These are phyloP conservation scores for Candida pseudoviswanathii DNA, from an alignment of 1,139 yeast species.

Conservation along the genomic window DNA sequence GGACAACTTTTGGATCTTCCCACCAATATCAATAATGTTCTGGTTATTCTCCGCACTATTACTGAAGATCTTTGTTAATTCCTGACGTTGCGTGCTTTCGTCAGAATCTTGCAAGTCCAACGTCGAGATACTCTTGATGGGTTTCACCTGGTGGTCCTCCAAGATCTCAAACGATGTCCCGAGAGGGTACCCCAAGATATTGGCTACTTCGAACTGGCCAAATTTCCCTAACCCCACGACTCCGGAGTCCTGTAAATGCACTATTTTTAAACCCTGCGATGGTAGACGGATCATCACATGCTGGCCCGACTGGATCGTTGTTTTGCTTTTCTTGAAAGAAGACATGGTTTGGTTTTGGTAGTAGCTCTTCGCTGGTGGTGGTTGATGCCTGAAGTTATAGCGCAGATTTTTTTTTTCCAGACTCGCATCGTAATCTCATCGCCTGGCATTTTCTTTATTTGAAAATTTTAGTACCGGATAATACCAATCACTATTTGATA, in stretches of 20 bases:
- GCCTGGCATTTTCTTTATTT: conserved; percentile 6
- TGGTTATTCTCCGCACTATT: conserved; percentile 65
- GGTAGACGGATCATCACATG: conserved; percentile 77
- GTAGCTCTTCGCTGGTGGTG: no score
- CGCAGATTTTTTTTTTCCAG: background rate
- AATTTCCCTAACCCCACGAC: conserved; percentile 82
- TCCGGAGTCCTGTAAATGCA: conserved; percentile 61
- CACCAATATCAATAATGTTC: conserved; percentile 71
- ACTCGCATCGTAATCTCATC: conserved; percentile 6
- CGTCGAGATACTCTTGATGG: conserved; percentile 43
- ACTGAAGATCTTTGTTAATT: conserved; percentile 43
- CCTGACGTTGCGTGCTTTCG: conserved; percentile 33
- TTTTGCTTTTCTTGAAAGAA: conserved; percentile 7
- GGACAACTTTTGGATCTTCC: conserved; percentile 71
- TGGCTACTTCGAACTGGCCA: conserved; percentile 78
- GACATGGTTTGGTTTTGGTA: background rate
- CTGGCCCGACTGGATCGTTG: conserved; percentile 46
- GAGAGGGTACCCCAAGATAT: conserved; percentile 75
- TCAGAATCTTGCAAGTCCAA: conserved; percentile 28
- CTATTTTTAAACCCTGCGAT: conserved; percentile 74
- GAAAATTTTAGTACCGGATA: background rate
- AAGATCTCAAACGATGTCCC: conserved; percentile 90
- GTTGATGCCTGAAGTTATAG: no score
- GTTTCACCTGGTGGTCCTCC: conserved; percentile 55
- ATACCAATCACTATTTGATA: background rate